A percentile compares a stretch with the other conserved stretches of the same genome.
These are phyloP conservation scores for Hypoxylon sp. DNA, from an alignment of 2,329 filamentous ascomycete species.

Conservation along the genomic window DNA sequence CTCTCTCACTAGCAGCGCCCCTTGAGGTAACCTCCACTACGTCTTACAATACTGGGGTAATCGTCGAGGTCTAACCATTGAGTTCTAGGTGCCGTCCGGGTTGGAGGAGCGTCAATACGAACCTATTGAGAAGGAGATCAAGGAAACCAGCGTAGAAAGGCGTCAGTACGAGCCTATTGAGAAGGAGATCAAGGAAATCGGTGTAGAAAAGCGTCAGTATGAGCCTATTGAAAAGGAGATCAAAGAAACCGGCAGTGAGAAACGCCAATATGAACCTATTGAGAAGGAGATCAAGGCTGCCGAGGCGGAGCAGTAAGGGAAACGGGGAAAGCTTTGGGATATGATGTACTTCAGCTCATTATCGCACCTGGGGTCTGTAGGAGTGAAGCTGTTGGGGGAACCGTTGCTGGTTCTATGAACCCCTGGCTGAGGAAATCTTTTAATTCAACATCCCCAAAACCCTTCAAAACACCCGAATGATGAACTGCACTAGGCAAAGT, in stretches of 20 bases:
- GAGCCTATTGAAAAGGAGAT: neutral
- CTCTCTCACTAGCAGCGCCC: constrained; percentile 35
- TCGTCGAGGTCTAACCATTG: constrained; percentile 9
- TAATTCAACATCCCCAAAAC: neutral
- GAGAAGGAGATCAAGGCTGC: neutral
- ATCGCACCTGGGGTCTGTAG: neutral
- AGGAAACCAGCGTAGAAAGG: neutral
- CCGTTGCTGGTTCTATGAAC: neutral
- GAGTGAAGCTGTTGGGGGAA: no score
- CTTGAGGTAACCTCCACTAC: constrained; percentile 24
- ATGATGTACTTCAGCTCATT: neutral
- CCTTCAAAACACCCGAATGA: neutral
- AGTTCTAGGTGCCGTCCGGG: constrained; percentile 10
- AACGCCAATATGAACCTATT: constrained; percentile 15
- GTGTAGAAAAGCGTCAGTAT: constrained; percentile 13
- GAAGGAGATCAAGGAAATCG: neutral
- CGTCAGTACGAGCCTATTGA: neutral
- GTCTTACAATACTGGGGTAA: neutral
- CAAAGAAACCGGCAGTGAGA: neutral
- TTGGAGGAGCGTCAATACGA: constrained; percentile 20
- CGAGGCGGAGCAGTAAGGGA: neutral
- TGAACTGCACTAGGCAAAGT: neutral
- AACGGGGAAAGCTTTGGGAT: neutral
- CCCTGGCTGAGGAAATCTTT: neutral
- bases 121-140: constrained; percentile 10